A percentile compares a stretch with the other conserved stretches of the same genome.
Conservation (phyloP, 257 asterid species). For the Solanum pennellii region DNA sequence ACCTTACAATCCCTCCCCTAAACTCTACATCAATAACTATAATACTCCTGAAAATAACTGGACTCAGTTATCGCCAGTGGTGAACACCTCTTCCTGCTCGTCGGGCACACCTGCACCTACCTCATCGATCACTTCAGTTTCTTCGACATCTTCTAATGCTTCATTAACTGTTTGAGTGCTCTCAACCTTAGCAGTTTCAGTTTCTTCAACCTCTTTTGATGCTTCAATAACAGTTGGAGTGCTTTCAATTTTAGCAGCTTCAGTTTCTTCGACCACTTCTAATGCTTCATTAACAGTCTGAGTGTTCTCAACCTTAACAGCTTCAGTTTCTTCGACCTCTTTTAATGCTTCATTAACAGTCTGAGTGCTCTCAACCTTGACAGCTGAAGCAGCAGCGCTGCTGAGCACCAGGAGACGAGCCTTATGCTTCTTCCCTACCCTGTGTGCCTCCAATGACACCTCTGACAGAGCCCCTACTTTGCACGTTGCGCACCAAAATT, state of each 20-base stretch:
- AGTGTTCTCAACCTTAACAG: neutral
- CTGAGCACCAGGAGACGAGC: neutral
- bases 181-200: neutral
- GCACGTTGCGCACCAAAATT: constrained; percentile 52
- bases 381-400: neutral
- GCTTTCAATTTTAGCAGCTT: neutral
- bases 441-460: constrained; percentile 21
- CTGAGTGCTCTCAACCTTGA: neutral
- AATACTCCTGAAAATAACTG: neutral
- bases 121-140: neutral
- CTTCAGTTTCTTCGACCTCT: neutral
- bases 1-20: neutral
- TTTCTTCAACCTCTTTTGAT: neutral
- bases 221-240: neutral
- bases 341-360: neutral
- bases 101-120: neutral
- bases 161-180: neutral
- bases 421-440: constrained; percentile 42
- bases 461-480: constrained; percentile 14
- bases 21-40: neutral
- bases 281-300: neutral
- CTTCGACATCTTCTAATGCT: neutral
- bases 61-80: neutral
- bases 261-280: neutral
- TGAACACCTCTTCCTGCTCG: neutral